phyloP scores from a whole-genome alignment of 768 basidiomycete species.

The Serendipita indica region DNA sequence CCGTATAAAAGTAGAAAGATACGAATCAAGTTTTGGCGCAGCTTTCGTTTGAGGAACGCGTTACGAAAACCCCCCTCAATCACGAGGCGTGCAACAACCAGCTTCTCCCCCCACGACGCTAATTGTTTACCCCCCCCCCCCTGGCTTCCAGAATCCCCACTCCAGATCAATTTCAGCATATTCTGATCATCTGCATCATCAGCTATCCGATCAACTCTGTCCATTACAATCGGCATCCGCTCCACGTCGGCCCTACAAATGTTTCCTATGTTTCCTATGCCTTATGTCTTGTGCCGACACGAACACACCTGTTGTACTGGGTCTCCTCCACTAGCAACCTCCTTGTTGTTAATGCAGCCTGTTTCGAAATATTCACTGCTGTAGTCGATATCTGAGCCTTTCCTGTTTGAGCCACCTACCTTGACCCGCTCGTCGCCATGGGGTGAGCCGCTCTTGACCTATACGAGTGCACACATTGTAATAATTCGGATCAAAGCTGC shows the following conservation, averaged over 20 bases:
- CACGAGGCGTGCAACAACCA: neutral
- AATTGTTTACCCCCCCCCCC: neutral
- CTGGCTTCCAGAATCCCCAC: neutral
- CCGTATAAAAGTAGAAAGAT: neutral
- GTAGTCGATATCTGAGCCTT: neutral
- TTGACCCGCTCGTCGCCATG: neutral
- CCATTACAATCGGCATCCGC: neutral
- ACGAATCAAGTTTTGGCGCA: conserved; percentile 1
- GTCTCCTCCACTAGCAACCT: neutral
- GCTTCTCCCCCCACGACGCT: neutral
- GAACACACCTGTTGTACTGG: neutral
- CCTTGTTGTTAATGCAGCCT: neutral
- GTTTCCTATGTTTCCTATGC: neutral
- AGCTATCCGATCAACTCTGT: too few species aligned
- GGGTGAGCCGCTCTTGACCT: too few species aligned
- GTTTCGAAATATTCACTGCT: neutral
- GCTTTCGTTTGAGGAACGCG: neutral
- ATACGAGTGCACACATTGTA: too few species aligned
- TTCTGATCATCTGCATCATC: neutral
- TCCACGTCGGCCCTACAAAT: neutral
- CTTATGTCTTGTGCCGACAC: too few species aligned
- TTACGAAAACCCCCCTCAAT: neutral
- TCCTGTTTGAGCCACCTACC: neutral
- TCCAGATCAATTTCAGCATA: neutral
- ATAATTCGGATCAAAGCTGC: neutral